Base-by-base conservation (phyloP, 345 rosid genomes). In the Citrus sinensis region DNA sequence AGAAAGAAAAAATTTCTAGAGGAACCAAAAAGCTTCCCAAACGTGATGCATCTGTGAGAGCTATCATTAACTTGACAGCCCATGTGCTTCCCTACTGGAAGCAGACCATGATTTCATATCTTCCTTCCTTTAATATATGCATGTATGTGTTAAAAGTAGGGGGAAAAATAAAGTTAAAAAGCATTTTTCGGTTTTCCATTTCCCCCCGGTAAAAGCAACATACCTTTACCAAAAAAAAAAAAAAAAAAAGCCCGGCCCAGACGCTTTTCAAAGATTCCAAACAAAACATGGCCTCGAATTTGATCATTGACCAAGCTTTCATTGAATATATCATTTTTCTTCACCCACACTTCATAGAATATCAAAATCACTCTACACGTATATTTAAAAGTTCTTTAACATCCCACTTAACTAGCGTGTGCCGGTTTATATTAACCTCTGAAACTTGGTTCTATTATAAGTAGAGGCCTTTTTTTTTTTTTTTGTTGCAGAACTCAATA, bases 71-170 rank as follows among this genome's bases (percentile, higher is more conserved):
- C 67, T 40, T 24, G 56, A 39, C 69, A 74, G 16, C 56, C 39
- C 84, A 69, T 70, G 79, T 76, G 83, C 79, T 70, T 56, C 75
- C 14, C 32, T 60, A 59, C 62, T 37, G 65, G 74, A 66, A 34
- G 56, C 74, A 79, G 51, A 34, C 59, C 8, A 72, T 69, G 61
- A 84, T 84, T 84, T 55, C 34, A 76, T 20, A 2, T 29, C 40
- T 65, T 40, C 32, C 55, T 7, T 76, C 32, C 56, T 7, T 76
- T 11, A 66, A 14, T 19, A 14, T 19, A 24, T 37, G 9, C 0
- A 37, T 0, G 34, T 4, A 25, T 9, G 2, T 4, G 2, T 51
- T 14, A 39, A 42, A 17, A 46, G 51, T 13, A 46, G 32, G 34
- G 24, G 55, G 24, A 39, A 9, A 46, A 37, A 68, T 27, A 46